Evolutionary conservation across 192 early-diverging fungal genomes (phyloP).

Genomic region (Umbelopsis vinacea): DNA sequence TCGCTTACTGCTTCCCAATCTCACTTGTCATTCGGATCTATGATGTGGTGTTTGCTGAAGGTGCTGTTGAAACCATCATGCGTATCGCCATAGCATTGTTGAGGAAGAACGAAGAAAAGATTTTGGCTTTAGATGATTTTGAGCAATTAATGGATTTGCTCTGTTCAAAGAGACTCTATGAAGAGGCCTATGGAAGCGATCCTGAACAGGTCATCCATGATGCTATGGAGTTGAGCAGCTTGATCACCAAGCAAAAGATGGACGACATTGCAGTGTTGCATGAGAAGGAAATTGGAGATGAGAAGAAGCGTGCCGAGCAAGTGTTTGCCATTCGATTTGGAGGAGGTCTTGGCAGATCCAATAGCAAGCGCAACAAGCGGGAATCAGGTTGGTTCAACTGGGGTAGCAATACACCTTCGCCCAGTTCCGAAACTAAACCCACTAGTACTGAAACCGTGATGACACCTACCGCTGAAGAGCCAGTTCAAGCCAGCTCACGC

Average conservation of each 20-base stretch:
- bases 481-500: slow-evolving; percentile 31
- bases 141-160: slow-evolving; percentile 84
- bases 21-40: slow-evolving; percentile 85
- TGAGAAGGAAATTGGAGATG: slow-evolving; percentile 54
- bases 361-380: slow-evolving; percentile 26
- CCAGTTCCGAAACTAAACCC: neutral
- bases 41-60: slow-evolving; percentile 88
- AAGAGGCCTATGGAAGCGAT: slow-evolving; percentile 67
- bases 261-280: slow-evolving; percentile 68
- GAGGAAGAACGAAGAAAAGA: slow-evolving; percentile 74
- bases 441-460: neutral
- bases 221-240: slow-evolving; percentile 70
- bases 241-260: slow-evolving; percentile 74
- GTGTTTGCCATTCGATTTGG: slow-evolving; percentile 53
- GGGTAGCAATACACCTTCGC: neutral
- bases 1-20: slow-evolving; percentile 92
- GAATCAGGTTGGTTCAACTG: slow-evolving; percentile 38
- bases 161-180: slow-evolving; percentile 73
- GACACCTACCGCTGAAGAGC: slow-evolving; percentile 17
- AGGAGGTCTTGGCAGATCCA: slow-evolving; percentile 32
- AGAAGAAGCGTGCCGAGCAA: slow-evolving; percentile 54
- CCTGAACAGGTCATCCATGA: slow-evolving; percentile 75
- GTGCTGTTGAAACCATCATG: slow-evolving; percentile 82
- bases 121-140: slow-evolving; percentile 76
- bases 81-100: slow-evolving; percentile 84